phyloP scores from a whole-genome alignment of 768 basidiomycete genomes.

The Arthromyces matolae region DNA sequence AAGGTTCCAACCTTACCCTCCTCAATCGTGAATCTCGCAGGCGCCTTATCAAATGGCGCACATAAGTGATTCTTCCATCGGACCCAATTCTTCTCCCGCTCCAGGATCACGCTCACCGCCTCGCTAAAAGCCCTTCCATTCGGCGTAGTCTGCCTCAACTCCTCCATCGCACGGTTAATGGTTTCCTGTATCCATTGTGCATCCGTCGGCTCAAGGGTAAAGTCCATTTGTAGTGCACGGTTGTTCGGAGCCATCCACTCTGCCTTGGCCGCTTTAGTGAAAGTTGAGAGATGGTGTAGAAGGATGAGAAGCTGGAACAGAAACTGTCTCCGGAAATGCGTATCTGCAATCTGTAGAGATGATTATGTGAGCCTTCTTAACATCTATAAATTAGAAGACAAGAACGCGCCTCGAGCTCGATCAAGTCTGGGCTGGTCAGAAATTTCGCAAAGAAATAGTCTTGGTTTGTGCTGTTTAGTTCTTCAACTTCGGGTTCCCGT shows the following conservation, averaged over 20 bases:
- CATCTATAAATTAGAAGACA: neutral
- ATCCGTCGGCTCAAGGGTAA: conserved; percentile 64
- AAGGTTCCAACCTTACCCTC: conserved; percentile 47
- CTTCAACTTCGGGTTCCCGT: conserved; percentile 57
- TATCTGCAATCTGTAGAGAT: conserved; percentile 72
- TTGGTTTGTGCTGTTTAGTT: conserved; percentile 38
- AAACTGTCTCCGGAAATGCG: conserved; percentile 90
- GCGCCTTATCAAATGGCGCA: conserved; percentile 71
- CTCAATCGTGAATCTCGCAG: conserved; percentile 50
- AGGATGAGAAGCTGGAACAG: conserved; percentile 80
- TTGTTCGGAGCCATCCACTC: conserved; percentile 62
- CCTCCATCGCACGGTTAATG: conserved; percentile 51
- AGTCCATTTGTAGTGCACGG: conserved; percentile 80
- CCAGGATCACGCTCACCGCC: conserved; percentile 65
- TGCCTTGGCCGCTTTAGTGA: conserved; percentile 65
- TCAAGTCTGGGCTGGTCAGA: conserved; percentile 79
- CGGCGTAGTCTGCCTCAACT: conserved; percentile 71
- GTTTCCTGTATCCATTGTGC: conserved; percentile 77
- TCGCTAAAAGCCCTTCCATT: conserved; percentile 76
- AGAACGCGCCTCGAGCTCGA: conserved; percentile 75
- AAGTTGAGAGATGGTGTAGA: conserved; percentile 70
- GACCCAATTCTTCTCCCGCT: conserved; percentile 87
- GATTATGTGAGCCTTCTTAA: neutral
- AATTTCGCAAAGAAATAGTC: conserved; percentile 96
- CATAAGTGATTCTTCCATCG: conserved; percentile 87